Conservation (phyloP, 805 yeast species). For the Cyberlindnera mrakii region DNA sequence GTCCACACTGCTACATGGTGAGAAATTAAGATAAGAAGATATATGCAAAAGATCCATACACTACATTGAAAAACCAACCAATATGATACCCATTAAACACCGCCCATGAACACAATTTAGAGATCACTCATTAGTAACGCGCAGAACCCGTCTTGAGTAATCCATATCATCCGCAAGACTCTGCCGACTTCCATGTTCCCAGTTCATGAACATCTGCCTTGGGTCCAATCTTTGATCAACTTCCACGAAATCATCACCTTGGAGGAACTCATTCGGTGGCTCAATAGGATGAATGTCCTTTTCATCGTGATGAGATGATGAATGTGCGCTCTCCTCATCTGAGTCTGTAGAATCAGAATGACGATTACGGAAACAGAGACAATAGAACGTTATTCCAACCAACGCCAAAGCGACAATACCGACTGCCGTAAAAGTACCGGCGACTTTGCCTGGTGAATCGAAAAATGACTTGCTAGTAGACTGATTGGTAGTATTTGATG, state of each 20-base stretch:
- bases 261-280: neutral
- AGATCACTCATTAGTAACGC: constrained; percentile 39
- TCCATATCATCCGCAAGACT: constrained; percentile 52
- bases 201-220: constrained; percentile 40
- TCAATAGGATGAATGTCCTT: constrained; percentile 3
- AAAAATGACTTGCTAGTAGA: constrained; percentile 41
- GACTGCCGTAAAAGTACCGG: constrained; percentile 73
- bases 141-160: constrained; percentile 48
- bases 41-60: too few species aligned
- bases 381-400: constrained; percentile 37
- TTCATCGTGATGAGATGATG: constrained; percentile 10
- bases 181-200: constrained; percentile 39
- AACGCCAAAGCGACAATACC: constrained; percentile 52
- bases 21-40: too few species aligned
- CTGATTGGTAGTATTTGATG: constrained; percentile 16
- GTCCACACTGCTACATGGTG: too few species aligned
- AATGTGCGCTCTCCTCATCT: constrained; percentile 7
- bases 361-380: constrained; percentile 30
- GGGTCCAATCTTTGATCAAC: constrained; percentile 66
- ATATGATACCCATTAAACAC: too few species aligned
- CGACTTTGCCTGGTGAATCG: constrained; percentile 64
- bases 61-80: too few species aligned
- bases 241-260: constrained; percentile 22
- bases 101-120: neutral
- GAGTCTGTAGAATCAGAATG: constrained; percentile 13